A percentile compares a stretch with the other conserved stretches of the same genome.
Evolutionary conservation across 768 basidiomycete species (phyloP).

Genomic region (Auricularia sp.): DNA sequence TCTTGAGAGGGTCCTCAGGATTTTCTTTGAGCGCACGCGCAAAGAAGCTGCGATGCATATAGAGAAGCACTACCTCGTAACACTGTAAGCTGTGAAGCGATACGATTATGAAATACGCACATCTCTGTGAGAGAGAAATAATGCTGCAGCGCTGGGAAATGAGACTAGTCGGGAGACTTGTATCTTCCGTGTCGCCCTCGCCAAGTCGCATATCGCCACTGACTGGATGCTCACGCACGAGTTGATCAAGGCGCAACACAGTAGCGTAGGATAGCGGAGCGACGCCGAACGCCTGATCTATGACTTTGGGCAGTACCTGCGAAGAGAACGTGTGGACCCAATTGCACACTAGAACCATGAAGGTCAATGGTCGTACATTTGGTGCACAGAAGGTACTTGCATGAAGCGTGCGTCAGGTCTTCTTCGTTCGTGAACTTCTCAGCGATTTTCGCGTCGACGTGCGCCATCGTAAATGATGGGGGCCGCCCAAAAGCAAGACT

Average conservation of each 20-base stretch:
- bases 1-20: slow-evolving; percentile 58
- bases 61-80: slow-evolving; percentile 38
- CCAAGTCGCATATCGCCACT: not conserved
- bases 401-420: not conserved
- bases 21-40: slow-evolving; percentile 60
- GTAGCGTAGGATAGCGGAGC: slow-evolving; percentile 10
- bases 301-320: slow-evolving; percentile 7
- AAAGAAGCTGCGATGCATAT: slow-evolving; percentile 62
- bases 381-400: not conserved
- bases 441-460: slow-evolving; percentile 1
- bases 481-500: not conserved
- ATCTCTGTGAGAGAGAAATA: not conserved
- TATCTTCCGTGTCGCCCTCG: not conserved
- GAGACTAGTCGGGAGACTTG: not conserved
- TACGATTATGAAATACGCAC: not conserved
- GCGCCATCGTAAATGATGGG: slow-evolving; percentile 1
- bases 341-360: not conserved
- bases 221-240: slow-evolving; percentile 12
- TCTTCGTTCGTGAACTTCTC: not conserved
- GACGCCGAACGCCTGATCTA: slow-evolving; percentile 10
- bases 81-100: too few relatives aligned
- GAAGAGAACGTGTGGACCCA: slow-evolving; percentile 5
- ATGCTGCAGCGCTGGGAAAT: not conserved
- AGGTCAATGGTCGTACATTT: too few relatives aligned
- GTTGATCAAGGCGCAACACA: slow-evolving; percentile 9